Percentiles rank a stretch among this genome's conserved stretches.
phyloP scores from a whole-genome alignment of 2,329 filamentous ascomycete genomes.

The Microcyclospora pomicola region DNA sequence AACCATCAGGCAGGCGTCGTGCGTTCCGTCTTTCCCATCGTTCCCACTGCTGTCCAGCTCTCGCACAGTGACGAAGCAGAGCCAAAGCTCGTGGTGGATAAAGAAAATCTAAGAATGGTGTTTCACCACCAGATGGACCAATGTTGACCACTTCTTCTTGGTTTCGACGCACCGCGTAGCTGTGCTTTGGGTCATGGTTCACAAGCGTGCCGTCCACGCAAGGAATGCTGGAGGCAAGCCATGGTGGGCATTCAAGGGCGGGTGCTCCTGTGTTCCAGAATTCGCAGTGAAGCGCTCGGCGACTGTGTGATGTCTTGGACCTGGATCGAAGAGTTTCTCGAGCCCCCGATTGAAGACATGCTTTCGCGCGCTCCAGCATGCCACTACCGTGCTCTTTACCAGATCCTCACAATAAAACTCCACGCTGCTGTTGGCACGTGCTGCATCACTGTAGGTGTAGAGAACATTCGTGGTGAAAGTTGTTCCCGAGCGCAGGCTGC shows the following conservation, averaged over 20 bases:
- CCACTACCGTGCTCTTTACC: conserved; percentile 15
- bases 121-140: neutral
- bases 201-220: conserved; percentile 4
- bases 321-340: conserved; percentile 35
- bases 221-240: conserved; percentile 4
- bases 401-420: neutral
- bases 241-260: conserved; percentile 29
- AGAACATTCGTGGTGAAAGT: too few relatives aligned
- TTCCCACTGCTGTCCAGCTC: conserved; percentile 11
- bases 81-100: conserved; percentile 33
- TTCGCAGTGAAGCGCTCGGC: conserved; percentile 38
- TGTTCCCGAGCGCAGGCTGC: too few relatives aligned
- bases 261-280: conserved; percentile 44
- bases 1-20: conserved; percentile 12
- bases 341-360: conserved; percentile 45
- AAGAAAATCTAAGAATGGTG: conserved; percentile 32
- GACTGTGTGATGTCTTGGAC: conserved; percentile 25
- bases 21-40: conserved; percentile 16
- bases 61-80: conserved; percentile 15
- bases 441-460: too few relatives aligned
- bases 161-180: neutral
- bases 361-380: conserved; percentile 47
- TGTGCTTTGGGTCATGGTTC: conserved; percentile 3
- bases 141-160: neutral
- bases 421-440: too few relatives aligned